These are phyloP conservation scores for Rhizopogon roseolus DNA, from an alignment of 768 basidiomycete species.

Conservation along the genomic window DNA sequence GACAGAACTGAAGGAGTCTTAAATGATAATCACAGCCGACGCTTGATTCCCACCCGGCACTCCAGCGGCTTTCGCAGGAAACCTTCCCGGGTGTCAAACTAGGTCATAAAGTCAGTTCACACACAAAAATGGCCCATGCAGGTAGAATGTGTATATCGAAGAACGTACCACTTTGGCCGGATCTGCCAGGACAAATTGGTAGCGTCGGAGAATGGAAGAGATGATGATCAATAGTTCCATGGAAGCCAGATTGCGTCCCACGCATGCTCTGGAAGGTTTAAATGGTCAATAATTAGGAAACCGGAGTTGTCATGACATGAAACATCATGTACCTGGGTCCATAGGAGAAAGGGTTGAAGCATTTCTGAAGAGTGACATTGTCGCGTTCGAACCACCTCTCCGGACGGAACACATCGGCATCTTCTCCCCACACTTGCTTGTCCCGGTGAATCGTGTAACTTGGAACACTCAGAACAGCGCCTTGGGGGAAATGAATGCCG, in stretches of 20 bases:
- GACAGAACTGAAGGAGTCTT: not conserved
- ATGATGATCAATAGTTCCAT: constrained; percentile 79
- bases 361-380: constrained; percentile 52
- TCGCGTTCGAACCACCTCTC: constrained; percentile 84
- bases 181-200: constrained; percentile 63
- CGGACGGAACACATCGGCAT: constrained; percentile 68
- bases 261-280: constrained; percentile 55
- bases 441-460: constrained; percentile 83
- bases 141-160: not conserved
- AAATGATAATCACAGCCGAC: constrained; percentile 36
- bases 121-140: constrained; percentile 4
- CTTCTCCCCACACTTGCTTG: constrained; percentile 67
- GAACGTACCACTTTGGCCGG: constrained; percentile 50
- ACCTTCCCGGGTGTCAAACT: constrained; percentile 78
- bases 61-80: constrained; percentile 81
- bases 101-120: constrained; percentile 4
- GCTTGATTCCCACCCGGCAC: constrained; percentile 69
- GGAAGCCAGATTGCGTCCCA: constrained; percentile 77
- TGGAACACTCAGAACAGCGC: constrained; percentile 76
- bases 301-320: not conserved
- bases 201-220: constrained; percentile 74
- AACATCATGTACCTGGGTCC: constrained; percentile 57
- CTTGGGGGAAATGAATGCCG: constrained; percentile 57
- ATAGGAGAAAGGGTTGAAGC: constrained; percentile 83
- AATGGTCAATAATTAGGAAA: not conserved